Evolutionary conservation across 164 flowering plant genomes (phyloP), one percentile per base, ranked within the genome.

Genomic region (Macadamia tetraphylla): DNA sequence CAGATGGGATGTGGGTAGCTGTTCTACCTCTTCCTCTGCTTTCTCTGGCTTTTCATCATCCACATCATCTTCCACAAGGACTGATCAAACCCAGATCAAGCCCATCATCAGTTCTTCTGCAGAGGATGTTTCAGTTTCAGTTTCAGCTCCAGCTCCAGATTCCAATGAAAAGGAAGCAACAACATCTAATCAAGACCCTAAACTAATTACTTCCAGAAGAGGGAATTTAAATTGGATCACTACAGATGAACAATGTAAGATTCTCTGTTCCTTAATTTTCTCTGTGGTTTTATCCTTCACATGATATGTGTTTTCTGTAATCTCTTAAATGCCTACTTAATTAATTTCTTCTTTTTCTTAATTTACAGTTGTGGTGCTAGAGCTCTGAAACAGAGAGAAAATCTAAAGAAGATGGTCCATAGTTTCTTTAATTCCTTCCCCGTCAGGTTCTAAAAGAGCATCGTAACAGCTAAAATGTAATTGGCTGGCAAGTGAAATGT

Each of bases 1-100:
- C 73, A 82, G 84, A 79, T 91, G 95, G 97, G 98, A 93, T 43
- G 79, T 85, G 57, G 90, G 87, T 52, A 87, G 90, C 77, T 87
- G 87, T 78, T 84, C 91, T 52, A 81, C 88, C 6, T 68, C 79
- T 62, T 84, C 91, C 46, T 80, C 96, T 13, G 82, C 65, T 46
- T 77, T 70, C 69, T 81, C 93, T 4, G 76, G 79, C 18, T 63
- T 83, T 63, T 86, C 93, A 42, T 35, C 40, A 35, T 2, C 5
- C 40, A 17, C 75, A 60, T 73, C 87, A 65, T 81, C 91, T 70
- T 74, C 83, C 0, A 44, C 68, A 3, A 77, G 44, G 9, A 64
- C 65, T 62, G 77, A 80, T 49, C 77, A 61, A 7, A 32, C 56
- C n/a, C 14, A 49, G 32, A 75, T 61, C 64, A 76, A 59, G 6